Evolutionary conservation across 257 asterid species (phyloP).

Genomic region (Salvia splendens): DNA sequence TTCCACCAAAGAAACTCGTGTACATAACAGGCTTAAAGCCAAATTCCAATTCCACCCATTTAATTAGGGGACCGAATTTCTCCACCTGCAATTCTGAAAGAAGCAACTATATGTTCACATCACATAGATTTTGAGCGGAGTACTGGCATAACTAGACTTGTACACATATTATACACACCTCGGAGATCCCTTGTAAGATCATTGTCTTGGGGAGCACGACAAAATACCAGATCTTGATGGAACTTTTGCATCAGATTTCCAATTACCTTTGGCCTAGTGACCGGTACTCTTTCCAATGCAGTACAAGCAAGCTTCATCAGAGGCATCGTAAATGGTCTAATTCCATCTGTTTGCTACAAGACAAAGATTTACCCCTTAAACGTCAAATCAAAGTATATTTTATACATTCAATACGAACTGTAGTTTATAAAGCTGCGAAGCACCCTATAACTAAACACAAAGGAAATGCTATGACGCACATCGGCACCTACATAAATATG

Average conservation of each 20-base stretch:
- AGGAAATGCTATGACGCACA: not conserved
- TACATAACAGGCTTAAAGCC: conserved; percentile 69
- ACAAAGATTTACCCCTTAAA: conserved; percentile 24
- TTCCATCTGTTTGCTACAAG: conserved; percentile 77
- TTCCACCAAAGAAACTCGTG: conserved; percentile 84
- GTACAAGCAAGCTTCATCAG: conserved; percentile 91
- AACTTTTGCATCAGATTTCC: conserved; percentile 69
- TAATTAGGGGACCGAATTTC: conserved; percentile 71
- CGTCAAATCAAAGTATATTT: conserved; percentile 23
- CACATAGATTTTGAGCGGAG: not conserved
- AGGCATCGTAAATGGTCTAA: conserved; percentile 96
- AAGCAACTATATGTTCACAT: not conserved
- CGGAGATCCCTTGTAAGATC: conserved; percentile 56
- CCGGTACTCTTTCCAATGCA: conserved; percentile 91
- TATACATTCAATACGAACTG: conserved; percentile 6
- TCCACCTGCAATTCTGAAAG: conserved; percentile 74
- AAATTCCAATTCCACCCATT: conserved; percentile 86
- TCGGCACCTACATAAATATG: too few relatives aligned
- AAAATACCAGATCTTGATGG: conserved; percentile 79
- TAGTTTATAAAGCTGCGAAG: not conserved
- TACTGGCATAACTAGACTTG: not conserved
- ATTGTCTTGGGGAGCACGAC: conserved; percentile 75
- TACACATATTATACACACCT: conserved; percentile 42
- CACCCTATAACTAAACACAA: conserved; percentile 15
- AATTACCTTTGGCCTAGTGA: conserved; percentile 59